A percentile compares a stretch with the other conserved stretches of the same genome.
These are phyloP conservation scores for Peltaster fructicola DNA, from an alignment of 2,329 filamentous ascomycete species.

Conservation along the genomic window DNA sequence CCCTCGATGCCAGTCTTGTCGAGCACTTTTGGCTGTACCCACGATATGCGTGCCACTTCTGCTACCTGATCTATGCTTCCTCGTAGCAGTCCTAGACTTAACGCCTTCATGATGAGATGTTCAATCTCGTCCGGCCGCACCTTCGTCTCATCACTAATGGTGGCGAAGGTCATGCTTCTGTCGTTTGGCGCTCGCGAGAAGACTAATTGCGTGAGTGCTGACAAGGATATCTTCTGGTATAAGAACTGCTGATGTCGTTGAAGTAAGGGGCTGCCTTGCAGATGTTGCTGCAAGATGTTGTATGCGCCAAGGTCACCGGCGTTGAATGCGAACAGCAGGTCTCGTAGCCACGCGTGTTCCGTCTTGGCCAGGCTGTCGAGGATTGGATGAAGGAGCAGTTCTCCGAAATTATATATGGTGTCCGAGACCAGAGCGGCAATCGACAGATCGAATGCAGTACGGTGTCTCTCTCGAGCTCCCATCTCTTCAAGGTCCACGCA, in stretches of 20 bases:
- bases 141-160: constrained; percentile 83
- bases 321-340: constrained; percentile 96
- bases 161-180: constrained; percentile 78
- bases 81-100: constrained; percentile 74
- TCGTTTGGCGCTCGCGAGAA: constrained; percentile 93
- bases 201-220: constrained; percentile 84
- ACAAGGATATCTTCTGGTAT: constrained; percentile 95
- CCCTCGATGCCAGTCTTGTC: constrained; percentile 89
- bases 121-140: constrained; percentile 84
- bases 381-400: constrained; percentile 93
- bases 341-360: constrained; percentile 71
- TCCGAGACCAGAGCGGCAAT: constrained; percentile 85
- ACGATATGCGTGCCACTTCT: constrained; percentile 84
- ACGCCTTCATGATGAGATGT: constrained; percentile 97
- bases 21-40: constrained; percentile 96
- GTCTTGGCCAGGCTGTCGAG: constrained; percentile 65
- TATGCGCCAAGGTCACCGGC: constrained; percentile 80
- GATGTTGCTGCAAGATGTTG: constrained; percentile 52
- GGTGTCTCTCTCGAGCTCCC: constrained; percentile 54
- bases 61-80: constrained; percentile 95
- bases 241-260: constrained; percentile 66
- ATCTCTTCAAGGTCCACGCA: constrained; percentile 75
- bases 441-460: constrained; percentile 78
- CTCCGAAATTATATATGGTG: constrained; percentile 97
- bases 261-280: constrained; percentile 63